Conservation (phyloP, 2,329 filamentous ascomycete genomes). For the Aspergillus felis region DNA sequence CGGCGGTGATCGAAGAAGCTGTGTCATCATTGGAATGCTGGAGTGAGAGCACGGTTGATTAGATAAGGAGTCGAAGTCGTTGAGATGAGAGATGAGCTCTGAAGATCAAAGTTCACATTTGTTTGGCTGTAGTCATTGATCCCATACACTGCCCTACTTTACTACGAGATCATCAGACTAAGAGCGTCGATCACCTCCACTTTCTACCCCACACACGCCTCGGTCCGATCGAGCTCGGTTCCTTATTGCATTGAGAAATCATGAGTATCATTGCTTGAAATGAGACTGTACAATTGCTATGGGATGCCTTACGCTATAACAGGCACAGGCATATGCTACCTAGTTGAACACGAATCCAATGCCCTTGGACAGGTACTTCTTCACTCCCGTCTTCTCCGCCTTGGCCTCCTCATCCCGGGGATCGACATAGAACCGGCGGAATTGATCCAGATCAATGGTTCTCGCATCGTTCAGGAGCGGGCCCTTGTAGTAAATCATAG, state of each 20-base stretch:
- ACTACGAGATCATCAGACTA: neutral
- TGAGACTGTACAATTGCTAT: neutral
- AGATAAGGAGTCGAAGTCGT: conserved; percentile 57
- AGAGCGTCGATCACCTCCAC: neutral
- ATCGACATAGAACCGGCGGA: conserved; percentile 13
- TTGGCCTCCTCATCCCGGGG: conserved; percentile 11
- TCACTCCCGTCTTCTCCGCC: conserved; percentile 3
- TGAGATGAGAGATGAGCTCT: conserved; percentile 47
- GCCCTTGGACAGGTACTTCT: conserved; percentile 4
- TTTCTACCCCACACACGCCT: neutral
- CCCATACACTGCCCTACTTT: neutral
- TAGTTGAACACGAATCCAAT: conserved; percentile 5
- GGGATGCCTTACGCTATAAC: too few species aligned
- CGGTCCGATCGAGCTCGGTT: neutral
- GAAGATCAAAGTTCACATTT: conserved; percentile 53
- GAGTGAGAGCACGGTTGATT: too few species aligned
- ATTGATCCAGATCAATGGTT: conserved; percentile 33
- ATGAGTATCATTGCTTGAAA: neutral
- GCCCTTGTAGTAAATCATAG: conserved; percentile 39
- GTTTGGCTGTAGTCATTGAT: neutral
- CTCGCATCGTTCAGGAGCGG: conserved; percentile 31
- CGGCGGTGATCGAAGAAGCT: conserved; percentile 64
- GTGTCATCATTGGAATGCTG: conserved; percentile 54
- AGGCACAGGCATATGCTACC: too few species aligned
- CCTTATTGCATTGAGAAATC: neutral